These are phyloP conservation scores for Starmera amethionina DNA, from an alignment of 805 yeast genomes.

Conservation along the genomic window DNA sequence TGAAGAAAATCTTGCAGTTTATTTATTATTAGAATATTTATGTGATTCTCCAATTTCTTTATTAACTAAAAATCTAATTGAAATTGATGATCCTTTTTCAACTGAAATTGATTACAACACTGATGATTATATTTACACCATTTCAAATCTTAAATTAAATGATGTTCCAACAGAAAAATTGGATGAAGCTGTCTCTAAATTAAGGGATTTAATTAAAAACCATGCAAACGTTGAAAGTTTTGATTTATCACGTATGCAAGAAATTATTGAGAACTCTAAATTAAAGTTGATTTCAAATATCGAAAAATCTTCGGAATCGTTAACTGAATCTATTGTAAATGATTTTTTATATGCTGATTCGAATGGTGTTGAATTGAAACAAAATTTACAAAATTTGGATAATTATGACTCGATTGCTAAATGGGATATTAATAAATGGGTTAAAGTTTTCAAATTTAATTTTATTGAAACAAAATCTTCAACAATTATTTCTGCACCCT, in stretches of 20 bases:
- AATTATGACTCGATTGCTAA: constrained; percentile 42
- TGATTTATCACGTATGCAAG: constrained; percentile 57
- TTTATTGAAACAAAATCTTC: constrained; percentile 56
- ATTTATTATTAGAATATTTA: constrained; percentile 62
- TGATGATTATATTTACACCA: constrained; percentile 60
- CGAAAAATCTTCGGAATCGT: constrained; percentile 51
- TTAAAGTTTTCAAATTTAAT: constrained; percentile 36
- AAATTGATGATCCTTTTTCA: constrained; percentile 74
- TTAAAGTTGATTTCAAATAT: constrained; percentile 50
- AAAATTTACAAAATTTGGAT: constrained; percentile 42
- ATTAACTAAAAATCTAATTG: constrained; percentile 62
- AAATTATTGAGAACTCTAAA: constrained; percentile 55
- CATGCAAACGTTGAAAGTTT: constrained; percentile 42
- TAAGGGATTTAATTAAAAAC: constrained; percentile 39
- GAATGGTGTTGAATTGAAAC: constrained; percentile 47
- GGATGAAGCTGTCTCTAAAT: constrained; percentile 38
- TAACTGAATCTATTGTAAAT: constrained; percentile 58
- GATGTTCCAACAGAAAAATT: constrained; percentile 72
- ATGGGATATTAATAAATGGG: constrained; percentile 71
- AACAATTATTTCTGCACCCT: constrained; percentile 65
- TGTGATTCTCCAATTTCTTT: constrained; percentile 72
- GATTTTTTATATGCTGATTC: constrained; percentile 74
- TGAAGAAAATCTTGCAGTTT: constrained; percentile 55
- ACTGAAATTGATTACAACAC: constrained; percentile 60
- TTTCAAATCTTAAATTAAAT: constrained; percentile 42